These are phyloP conservation scores for Colletotrichum aenigma DNA, from an alignment of 2,329 filamentous ascomycete species.

Conservation along the genomic window DNA sequence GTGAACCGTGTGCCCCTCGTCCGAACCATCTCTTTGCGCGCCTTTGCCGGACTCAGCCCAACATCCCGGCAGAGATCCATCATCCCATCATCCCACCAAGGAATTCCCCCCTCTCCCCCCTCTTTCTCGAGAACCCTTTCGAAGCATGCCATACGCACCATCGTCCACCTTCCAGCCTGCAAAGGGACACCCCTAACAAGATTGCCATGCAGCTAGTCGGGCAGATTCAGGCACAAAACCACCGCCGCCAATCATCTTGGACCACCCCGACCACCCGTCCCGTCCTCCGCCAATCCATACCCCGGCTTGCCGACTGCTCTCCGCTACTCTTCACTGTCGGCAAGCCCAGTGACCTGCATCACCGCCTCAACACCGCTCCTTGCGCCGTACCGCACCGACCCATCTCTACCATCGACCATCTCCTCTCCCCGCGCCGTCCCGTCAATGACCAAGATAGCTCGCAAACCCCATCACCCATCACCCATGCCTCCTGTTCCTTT, in stretches of 20 bases:
- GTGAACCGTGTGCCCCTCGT: neutral
- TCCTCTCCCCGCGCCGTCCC: conserved; percentile 11
- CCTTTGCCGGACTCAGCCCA: neutral
- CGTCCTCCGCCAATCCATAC: neutral
- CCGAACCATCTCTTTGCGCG: neutral
- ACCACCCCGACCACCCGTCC: conserved; percentile 1
- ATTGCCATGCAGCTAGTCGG: conserved; percentile 22
- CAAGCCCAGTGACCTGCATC: conserved; percentile 20
- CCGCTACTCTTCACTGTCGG: conserved; percentile 14
- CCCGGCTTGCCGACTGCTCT: neutral
- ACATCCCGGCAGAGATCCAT: neutral
- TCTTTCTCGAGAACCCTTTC: neutral
- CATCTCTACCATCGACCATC: neutral
- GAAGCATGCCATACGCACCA: neutral
- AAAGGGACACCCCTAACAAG: neutral
- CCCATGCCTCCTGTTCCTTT: neutral
- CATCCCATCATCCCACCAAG: neutral
- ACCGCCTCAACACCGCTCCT: conserved; percentile 22
- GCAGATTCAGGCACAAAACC: conserved; percentile 21
- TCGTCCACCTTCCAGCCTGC: neutral
- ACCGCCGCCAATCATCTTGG: conserved; percentile 2
- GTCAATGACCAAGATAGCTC: conserved; percentile 2
- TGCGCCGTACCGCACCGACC: neutral
- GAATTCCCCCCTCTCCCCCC: neutral
- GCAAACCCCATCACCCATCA: neutral